Base-by-base conservation (phyloP, 305 asterid species). In the Solanum hybrid region DNA sequence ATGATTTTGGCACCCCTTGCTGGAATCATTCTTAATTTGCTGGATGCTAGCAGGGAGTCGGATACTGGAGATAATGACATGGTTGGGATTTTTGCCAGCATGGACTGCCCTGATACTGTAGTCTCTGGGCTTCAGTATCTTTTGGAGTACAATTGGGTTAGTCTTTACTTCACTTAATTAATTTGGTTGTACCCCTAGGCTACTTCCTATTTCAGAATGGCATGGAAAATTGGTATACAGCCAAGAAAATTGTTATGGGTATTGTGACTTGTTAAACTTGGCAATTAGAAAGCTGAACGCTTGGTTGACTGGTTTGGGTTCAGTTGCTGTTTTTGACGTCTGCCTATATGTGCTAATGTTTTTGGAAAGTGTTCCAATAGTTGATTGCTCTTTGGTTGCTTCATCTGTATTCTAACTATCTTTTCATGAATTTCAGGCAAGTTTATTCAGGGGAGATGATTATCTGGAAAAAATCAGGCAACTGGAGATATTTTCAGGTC, bases 1-100 rank as follows among this genome's bases (percentile, higher is more conserved):
- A 96, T 95, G 98, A 94, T 97, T 86, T 92, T 97, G 91, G 98
- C 98, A 79, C 99, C 99, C 10, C 96, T 97, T 34, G 98, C 98
- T 36, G 99, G 99, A 89, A 97, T 97, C 90, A 94, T 97, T 85
- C 92, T 95, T 76, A 97, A 97, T 93, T 91, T 97, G 90, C 86
- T 97, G 93, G 98, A 96, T 93, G 96, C 95, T 38, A 89, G 91
- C 82, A 91, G 90, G 91, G 95, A 89, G 81, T 88, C 89, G 27
- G 92, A 89, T 9, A 51, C 39, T 1, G 93, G 90, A 87, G 95
- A 91, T 91, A 95, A 95, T 92, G 99, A 96, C 89, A 92, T 96
- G 70, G 95, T 96, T 88, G 92, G 93, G 73, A 82, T 94, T 88
- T 96, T 97, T 92, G 98, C 97, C 37, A 95, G 96, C 93, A 97